A percentile compares a stretch with the other conserved stretches of the same genome.
Conservation (phyloP, 495 filamentous ascomycete species). For the Barbatosphaeria neglecta region DNA sequence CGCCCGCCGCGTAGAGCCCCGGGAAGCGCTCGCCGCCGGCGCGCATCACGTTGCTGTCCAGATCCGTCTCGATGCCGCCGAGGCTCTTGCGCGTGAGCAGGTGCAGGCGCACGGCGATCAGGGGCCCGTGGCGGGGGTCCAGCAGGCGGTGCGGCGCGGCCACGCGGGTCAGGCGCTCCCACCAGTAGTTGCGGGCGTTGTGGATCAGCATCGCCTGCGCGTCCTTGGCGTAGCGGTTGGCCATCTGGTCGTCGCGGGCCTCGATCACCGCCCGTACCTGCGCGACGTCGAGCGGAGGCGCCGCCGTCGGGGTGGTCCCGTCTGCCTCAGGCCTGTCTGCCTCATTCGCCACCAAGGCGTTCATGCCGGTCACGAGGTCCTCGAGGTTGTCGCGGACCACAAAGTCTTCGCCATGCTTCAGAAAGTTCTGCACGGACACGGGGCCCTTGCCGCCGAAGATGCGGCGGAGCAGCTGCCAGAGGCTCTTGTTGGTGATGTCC, state of each 20-base stretch:
- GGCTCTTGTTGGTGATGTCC: conserved; percentile 38
- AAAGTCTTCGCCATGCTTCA: conserved; percentile 38
- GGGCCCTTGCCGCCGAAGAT: conserved; percentile 34
- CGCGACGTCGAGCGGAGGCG: conserved; percentile 24
- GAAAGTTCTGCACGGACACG: conserved; percentile 34
- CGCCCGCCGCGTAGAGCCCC: conserved; percentile 40
- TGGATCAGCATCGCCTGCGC: conserved; percentile 40
- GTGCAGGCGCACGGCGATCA: conserved; percentile 41
- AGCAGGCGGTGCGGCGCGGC: conserved; percentile 33
- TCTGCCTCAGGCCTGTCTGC: conserved; percentile 19
- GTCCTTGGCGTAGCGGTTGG: conserved; percentile 38
- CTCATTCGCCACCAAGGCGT: conserved; percentile 27
- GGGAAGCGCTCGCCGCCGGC: conserved; percentile 29
- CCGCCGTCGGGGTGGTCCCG: too few relatives aligned
- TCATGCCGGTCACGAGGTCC: conserved; percentile 36
- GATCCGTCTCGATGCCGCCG: conserved; percentile 41
- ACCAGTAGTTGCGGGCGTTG: conserved; percentile 37
- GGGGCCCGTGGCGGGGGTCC: conserved; percentile 32
- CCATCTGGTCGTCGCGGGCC: conserved; percentile 34
- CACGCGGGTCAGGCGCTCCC: conserved; percentile 28
- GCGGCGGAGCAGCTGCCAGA: conserved; percentile 34
- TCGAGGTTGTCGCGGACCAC: conserved; percentile 33
- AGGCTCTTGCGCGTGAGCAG: conserved; percentile 40
- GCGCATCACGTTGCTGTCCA: conserved; percentile 34
- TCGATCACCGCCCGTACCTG: conserved; percentile 28